These are phyloP conservation scores for Tephrocybe sp. DNA, from an alignment of 768 basidiomycete species.

Conservation along the genomic window DNA sequence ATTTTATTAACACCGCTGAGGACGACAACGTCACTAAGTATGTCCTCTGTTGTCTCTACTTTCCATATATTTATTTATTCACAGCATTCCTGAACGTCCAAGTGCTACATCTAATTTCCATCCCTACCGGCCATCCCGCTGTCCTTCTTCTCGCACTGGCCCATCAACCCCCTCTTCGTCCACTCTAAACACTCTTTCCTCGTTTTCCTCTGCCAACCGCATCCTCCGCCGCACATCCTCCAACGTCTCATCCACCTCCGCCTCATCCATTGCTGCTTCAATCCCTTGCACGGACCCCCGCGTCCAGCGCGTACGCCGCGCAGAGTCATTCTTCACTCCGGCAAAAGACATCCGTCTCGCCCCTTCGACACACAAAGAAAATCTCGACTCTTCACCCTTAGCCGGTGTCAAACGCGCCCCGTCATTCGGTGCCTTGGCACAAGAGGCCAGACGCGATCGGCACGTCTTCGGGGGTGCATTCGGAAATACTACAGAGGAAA, in stretches of 20 bases:
- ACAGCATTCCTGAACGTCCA: slow-evolving; percentile 61
- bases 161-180: slow-evolving; percentile 68
- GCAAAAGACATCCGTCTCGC: slow-evolving; percentile 27
- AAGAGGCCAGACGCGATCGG: slow-evolving; percentile 24
- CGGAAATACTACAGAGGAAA: slow-evolving; percentile 23
- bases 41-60: slow-evolving; percentile 24
- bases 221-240: slow-evolving; percentile 45
- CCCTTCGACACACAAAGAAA: slow-evolving; percentile 15
- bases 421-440: slow-evolving; percentile 48
- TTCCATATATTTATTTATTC: slow-evolving; percentile 39
- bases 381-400: slow-evolving; percentile 16
- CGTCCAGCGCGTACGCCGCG: slow-evolving; percentile 50
- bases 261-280: slow-evolving; percentile 41
- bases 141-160: slow-evolving; percentile 45
- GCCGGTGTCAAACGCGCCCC: slow-evolving; percentile 56
- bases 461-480: slow-evolving; percentile 12
- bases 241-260: slow-evolving; percentile 42
- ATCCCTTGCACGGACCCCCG: slow-evolving; percentile 44
- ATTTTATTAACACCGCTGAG: slow-evolving; percentile 65
- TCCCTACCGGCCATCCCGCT: slow-evolving; percentile 51
- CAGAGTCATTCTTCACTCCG: slow-evolving; percentile 45
- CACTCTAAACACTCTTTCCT: slow-evolving; percentile 53
- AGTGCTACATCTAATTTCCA: slow-evolving; percentile 53
- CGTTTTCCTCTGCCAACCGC: slow-evolving; percentile 35
- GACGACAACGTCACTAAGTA: slow-evolving; percentile 65